A percentile compares a stretch with the other conserved stretches of the same genome.
Conservation (phyloP, 2,329 filamentous ascomycete species). For the Pezicula neosporulosa region DNA sequence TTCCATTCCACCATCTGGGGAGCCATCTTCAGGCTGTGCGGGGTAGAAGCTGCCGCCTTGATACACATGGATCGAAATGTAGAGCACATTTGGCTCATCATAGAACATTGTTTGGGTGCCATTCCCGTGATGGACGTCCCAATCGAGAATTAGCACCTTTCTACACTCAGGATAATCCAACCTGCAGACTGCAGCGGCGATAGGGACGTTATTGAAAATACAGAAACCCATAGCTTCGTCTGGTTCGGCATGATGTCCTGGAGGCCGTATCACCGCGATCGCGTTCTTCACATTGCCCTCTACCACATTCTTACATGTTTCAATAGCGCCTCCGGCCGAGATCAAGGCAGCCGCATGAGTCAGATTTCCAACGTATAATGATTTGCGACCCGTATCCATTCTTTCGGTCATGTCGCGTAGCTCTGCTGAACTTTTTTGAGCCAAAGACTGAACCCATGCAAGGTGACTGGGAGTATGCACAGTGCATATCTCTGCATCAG, state of each 20-base stretch:
- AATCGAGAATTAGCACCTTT: conserved; percentile 91
- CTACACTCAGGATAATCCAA: conserved; percentile 78
- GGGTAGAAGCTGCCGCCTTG: conserved; percentile 84
- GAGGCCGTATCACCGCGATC: conserved; percentile 91
- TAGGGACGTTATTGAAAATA: conserved; percentile 95
- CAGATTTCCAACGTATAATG: conserved; percentile 78
- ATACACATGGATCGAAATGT: conserved; percentile 92
- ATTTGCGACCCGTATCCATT: conserved; percentile 65
- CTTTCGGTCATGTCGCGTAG: conserved; percentile 63
- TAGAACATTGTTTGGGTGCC: conserved; percentile 97
- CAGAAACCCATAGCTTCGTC: conserved; percentile 90
- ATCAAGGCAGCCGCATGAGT: conserved; percentile 79
- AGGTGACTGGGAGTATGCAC: conserved; percentile 78
- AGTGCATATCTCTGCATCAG: conserved; percentile 72
- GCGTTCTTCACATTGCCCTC: conserved; percentile 84
- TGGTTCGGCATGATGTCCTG: conserved; percentile 90
- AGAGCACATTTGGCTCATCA: conserved; percentile 88
- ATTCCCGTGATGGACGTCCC: conserved; percentile 82
- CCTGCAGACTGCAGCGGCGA: conserved; percentile 87
- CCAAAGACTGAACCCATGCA: conserved; percentile 66
- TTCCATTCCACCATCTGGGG: conserved; percentile 58
- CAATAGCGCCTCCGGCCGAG: conserved; percentile 89
- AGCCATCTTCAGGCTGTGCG: conserved; percentile 56
- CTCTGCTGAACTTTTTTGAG: conserved; percentile 54
- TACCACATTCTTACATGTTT: conserved; percentile 91